Conservation (phyloP, 306 rosid genomes). For the Casuarina glauca region DNA sequence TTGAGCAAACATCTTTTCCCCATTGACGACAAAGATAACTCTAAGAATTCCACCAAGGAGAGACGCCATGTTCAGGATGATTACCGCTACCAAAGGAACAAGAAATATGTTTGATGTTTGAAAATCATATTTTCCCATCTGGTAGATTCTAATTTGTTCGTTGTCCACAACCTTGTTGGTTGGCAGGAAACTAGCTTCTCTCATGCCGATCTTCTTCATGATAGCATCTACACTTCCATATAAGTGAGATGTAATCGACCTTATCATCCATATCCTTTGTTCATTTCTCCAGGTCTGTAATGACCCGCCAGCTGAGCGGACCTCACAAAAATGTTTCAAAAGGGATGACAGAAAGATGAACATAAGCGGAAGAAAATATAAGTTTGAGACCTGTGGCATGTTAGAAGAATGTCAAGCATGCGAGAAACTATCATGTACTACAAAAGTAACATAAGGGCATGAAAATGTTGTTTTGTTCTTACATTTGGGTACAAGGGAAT, state of each 20-base stretch:
- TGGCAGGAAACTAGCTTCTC: slow-evolving; percentile 56
- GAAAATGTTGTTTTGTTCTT: slow-evolving; percentile 2
- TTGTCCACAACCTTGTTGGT: slow-evolving; percentile 55
- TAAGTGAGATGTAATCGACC: slow-evolving; percentile 40
- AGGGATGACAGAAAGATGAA: slow-evolving; percentile 43
- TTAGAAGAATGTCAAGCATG: too few species aligned
- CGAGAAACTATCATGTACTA: not conserved
- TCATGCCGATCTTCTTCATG: slow-evolving; percentile 48
- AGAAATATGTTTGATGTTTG: slow-evolving; percentile 51
- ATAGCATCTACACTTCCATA: slow-evolving; percentile 58
- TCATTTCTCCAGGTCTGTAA: slow-evolving; percentile 44
- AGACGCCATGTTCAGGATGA: slow-evolving; percentile 46
- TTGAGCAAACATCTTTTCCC: slow-evolving; percentile 39
- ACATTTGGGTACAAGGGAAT: slow-evolving; percentile 70
- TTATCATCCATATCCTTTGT: slow-evolving; percentile 68
- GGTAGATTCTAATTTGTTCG: slow-evolving; percentile 43
- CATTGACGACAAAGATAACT: slow-evolving; percentile 29
- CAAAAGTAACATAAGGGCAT: not conserved
- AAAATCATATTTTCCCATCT: slow-evolving; percentile 56
- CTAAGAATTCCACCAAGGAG: slow-evolving; percentile 43
- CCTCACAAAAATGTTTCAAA: slow-evolving; percentile 43
- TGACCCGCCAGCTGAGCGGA: slow-evolving; percentile 48
- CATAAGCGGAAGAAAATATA: slow-evolving; percentile 32
- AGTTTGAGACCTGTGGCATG: slow-evolving; percentile 50
- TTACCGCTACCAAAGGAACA: slow-evolving; percentile 48